Percentiles rank a stretch among this genome's conserved stretches.
These are phyloP conservation scores for Xerophyta viscosa DNA, from an alignment of 106 monocot species.

Conservation along the genomic window DNA sequence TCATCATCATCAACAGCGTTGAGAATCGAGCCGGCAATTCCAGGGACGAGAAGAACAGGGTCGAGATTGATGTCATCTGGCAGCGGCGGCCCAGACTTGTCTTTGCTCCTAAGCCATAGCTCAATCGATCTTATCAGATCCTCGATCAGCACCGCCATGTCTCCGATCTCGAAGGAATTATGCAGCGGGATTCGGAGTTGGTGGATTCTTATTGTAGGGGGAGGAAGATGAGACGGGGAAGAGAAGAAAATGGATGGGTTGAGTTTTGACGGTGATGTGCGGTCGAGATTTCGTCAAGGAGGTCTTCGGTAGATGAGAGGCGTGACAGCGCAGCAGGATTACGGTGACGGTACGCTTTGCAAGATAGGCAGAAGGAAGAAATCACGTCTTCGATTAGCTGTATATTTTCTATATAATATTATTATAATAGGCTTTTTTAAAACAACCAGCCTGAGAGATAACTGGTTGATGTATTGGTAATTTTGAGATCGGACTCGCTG, in stretches of 20 bases:
- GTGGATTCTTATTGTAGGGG: not conserved
- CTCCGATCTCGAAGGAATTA: not conserved
- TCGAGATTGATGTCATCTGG: constrained; percentile 39
- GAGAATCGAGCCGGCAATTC: constrained; percentile 58
- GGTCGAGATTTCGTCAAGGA: too few species aligned
- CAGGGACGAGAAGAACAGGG: constrained; percentile 61
- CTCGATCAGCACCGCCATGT: constrained; percentile 39
- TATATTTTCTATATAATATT: too few species aligned
- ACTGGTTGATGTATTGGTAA: too few species aligned
- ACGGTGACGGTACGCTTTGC: too few species aligned
- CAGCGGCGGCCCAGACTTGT: constrained; percentile 28
- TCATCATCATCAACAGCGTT: constrained; percentile 46
- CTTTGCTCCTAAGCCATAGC: constrained; percentile 36
- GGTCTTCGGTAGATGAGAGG: too few species aligned
- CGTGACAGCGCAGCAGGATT: too few species aligned
- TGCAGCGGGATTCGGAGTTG: not conserved
- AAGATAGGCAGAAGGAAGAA: too few species aligned
- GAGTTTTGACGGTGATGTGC: too few species aligned
- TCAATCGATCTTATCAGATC: constrained; percentile 50
- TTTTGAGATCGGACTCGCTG: too few species aligned
- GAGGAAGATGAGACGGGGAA: not conserved
- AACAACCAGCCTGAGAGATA: too few species aligned
- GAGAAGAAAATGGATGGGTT: not conserved
- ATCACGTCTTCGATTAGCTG: too few species aligned
- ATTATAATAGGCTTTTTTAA: too few species aligned